Base-by-base conservation (phyloP, 805 yeast genomes). In the Zygosaccharomyces lentus region DNA sequence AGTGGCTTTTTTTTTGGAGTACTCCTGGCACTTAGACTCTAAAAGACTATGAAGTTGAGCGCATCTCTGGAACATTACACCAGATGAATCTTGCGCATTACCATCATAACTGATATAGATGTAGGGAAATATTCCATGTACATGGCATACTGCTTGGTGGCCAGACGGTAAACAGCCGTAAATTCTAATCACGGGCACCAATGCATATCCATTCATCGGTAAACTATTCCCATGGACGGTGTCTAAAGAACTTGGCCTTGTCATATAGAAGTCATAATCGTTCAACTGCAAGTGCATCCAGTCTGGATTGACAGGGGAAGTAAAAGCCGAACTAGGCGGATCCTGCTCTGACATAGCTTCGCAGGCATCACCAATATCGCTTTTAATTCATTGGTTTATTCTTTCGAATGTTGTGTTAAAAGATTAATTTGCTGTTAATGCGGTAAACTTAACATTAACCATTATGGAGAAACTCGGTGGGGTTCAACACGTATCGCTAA, bases 61-160 rank as follows among this genome's bases (percentile, higher is more conserved):
- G 24, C 82, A 64, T 45, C 70, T 69, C 13, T 60, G 58, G 9
- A 57, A 46, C 6, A 70, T 54, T 2, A 52, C 54, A 4, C 52
- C 46, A 3, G 66, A 50, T 9, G 41, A 47, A 43, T 61, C 66
- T 10, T 46, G 47, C 7, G 44, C 29, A 0, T 64, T 58, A 1
- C 81, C 84, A 35, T 69, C 70, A 57, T 82, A 82, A 29, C 77
- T 79, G 2, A 90, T 70, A 58, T 75, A 89, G 1, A 91, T 53
- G 58, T 91, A 93, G 0, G 98, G 99, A 52, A 74, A 87, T 15
- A 78, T 77, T 32, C 91, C 90, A 67, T 90, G 98, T 8, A 93
- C 68, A 62, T 93, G 96, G 1, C 84, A 76, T 10, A 77, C 54
- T 9, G 74, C 72, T 24, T 78, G 76, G 53, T 78, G 80, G 0